These are phyloP conservation scores for Aspergillus olivimuriae DNA, from an alignment of 495 filamentous ascomycete species.

Conservation along the genomic window DNA sequence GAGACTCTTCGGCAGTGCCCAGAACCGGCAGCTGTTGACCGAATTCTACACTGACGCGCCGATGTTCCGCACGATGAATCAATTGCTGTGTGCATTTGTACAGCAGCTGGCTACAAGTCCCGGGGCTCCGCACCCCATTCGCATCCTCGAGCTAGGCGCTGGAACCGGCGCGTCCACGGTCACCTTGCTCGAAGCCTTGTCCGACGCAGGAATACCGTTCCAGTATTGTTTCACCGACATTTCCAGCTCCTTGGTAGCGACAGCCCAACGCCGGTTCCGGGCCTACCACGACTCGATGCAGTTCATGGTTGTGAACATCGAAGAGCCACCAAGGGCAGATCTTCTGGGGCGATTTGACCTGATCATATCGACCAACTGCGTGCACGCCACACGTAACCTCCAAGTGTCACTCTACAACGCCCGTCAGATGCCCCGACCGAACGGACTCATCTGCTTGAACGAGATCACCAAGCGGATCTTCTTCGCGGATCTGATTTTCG, in stretches of 20 bases:
- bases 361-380: constrained; percentile 35
- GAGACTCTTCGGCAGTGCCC: not conserved
- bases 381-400: constrained; percentile 37
- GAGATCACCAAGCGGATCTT: constrained; percentile 33
- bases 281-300: constrained; percentile 19
- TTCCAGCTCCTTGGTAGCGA: constrained; percentile 28
- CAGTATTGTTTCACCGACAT: constrained; percentile 39
- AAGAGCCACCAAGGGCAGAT: constrained; percentile 17
- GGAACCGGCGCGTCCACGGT: not conserved
- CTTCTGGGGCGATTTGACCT: constrained; percentile 20
- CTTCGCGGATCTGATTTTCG: constrained; percentile 28
- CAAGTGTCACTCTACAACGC: constrained; percentile 20
- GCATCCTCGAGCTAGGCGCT: not conserved
- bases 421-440: constrained; percentile 22
- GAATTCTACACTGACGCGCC: constrained; percentile 22
- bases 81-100: not conserved
- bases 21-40: constrained; percentile 8
- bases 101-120: too few relatives aligned
- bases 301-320: constrained; percentile 26
- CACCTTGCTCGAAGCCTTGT: not conserved
- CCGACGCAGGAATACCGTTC: constrained; percentile 13
- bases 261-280: constrained; percentile 22
- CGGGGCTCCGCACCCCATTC: too few relatives aligned
- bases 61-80: constrained; percentile 6
- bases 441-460: constrained; percentile 30